Conservation (phyloP, 306 rosid species). For the Echinosophora koreensis region DNA sequence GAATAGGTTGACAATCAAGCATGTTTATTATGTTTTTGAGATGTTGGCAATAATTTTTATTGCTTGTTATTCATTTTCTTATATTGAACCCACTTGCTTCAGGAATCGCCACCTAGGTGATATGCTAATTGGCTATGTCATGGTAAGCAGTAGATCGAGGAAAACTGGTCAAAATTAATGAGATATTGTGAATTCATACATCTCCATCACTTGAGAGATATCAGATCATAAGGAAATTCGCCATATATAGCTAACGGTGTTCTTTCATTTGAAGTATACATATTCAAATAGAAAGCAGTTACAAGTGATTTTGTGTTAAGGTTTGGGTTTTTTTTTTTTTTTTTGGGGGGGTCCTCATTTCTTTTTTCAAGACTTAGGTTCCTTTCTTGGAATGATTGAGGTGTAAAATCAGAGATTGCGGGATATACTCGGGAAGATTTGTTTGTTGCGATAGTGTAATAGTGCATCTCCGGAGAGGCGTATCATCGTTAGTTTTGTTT, state of each 20-base stretch:
- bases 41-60: slow-evolving; percentile 1
- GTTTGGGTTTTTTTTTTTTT: slow-evolving; percentile 61
- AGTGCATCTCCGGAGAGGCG: slow-evolving; percentile 64
- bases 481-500: slow-evolving; percentile 57
- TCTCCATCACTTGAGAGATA: slow-evolving; percentile 60
- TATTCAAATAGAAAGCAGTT: slow-evolving; percentile 70
- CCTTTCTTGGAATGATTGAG: slow-evolving; percentile 82
- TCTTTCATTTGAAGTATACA: slow-evolving; percentile 71
- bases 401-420: slow-evolving; percentile 86
- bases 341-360: slow-evolving; percentile 40
- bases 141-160: slow-evolving; percentile 71
- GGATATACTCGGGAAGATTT: slow-evolving; percentile 76
- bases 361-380: slow-evolving; percentile 62
- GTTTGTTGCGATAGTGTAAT: slow-evolving; percentile 68
- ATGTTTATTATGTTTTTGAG: slow-evolving; percentile 19
- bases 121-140: slow-evolving; percentile 63
- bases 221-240: slow-evolving; percentile 70
- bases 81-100: slow-evolving; percentile 46
- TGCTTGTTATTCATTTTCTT: slow-evolving; percentile 20
- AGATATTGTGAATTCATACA: slow-evolving; percentile 78
- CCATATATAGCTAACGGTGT: slow-evolving; percentile 78
- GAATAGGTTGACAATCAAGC: slow-evolving; percentile 11
- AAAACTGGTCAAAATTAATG: slow-evolving; percentile 59
- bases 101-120: slow-evolving; percentile 96
- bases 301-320: slow-evolving; percentile 78